Evolutionary conservation across 139 green algal species (phyloP), one percentile per base, ranked within the genome.

Genomic region (Picochlorum sp.): DNA sequence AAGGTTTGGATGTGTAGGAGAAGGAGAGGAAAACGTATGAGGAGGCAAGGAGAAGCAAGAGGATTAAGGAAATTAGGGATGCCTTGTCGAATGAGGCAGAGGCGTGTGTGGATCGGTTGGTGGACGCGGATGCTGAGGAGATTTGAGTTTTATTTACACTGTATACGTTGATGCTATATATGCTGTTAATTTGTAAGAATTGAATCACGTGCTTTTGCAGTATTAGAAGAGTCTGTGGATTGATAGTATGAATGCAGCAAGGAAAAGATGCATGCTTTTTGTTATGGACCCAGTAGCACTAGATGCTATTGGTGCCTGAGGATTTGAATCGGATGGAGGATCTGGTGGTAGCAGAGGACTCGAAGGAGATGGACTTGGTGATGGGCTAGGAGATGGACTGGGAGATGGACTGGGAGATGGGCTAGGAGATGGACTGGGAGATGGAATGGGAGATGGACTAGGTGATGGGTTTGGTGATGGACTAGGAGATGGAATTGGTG

Each of bases 11-110:
- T 13, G 10, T 68, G 50, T 60, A 74, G 68, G 16, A 57, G 47
- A 54, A 54, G n/a, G 47, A 54, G 47, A 54, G 18, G n/a, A 16
- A 54, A 49, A 1, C 37, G 57, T 30, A 31, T 57, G 14, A 55
- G 65, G n/a, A 76, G 64, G 54, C 26, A 23, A 7, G 37, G 49
- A 13, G 69, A 71, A 55, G n/a, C 55, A 30, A 20, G 34, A 51
- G 69, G 68, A 38, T 45, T 18, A 26, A 56, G 23, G 30, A 60
- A 55, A 47, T 56, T 66, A 20, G 20, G 24, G 16, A 66, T 11
- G 34, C 34, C 34, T 41, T 41, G 34, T 41, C 34, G 8, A 41
- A 11, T 11, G 34, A 41, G 34, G 34, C 18, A 10, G n/a, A 55
- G 15, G 49, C 49, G 11, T 24, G 18, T 20, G 18, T 55, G 49